Conservation (phyloP, 78 protist species). For the Pigoraptor vietnamica region DNA sequence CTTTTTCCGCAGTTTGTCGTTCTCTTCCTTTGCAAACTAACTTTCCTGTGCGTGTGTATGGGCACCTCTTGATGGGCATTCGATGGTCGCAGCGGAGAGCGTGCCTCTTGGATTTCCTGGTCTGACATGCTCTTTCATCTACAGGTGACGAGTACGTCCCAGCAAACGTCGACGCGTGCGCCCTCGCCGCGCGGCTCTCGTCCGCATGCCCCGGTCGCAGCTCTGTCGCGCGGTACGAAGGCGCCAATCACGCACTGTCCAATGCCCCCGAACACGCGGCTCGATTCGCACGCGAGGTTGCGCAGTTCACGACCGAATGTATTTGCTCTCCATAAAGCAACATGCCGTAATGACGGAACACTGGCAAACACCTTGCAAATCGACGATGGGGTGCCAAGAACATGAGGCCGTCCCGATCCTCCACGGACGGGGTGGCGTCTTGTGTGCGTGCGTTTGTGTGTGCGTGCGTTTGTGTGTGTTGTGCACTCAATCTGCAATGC, state of each 20-base stretch:
- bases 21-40: background rate
- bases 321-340: background rate
- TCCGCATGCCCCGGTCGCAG: background rate
- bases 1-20: background rate
- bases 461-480: background rate
- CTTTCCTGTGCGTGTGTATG: too few species aligned
- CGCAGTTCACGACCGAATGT: background rate
- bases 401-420: background rate
- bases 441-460: background rate
- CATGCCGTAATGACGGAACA: too few species aligned
- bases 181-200: background rate
- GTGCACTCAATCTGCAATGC: background rate
- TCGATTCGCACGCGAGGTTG: background rate
- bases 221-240: background rate
- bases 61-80: too few species aligned
- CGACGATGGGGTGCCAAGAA: too few species aligned
- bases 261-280: background rate
- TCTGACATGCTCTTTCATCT: background rate
- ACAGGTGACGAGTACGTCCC: background rate
- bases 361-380: too few species aligned
- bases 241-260: background rate
- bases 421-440: background rate
- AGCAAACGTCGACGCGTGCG: background rate
- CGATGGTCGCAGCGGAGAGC: background rate
- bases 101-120: background rate